Percentiles rank a stretch among this genome's conserved stretches.
Conservation (phyloP, 352 stramenopile species). For the Globisporangium emineosum region DNA sequence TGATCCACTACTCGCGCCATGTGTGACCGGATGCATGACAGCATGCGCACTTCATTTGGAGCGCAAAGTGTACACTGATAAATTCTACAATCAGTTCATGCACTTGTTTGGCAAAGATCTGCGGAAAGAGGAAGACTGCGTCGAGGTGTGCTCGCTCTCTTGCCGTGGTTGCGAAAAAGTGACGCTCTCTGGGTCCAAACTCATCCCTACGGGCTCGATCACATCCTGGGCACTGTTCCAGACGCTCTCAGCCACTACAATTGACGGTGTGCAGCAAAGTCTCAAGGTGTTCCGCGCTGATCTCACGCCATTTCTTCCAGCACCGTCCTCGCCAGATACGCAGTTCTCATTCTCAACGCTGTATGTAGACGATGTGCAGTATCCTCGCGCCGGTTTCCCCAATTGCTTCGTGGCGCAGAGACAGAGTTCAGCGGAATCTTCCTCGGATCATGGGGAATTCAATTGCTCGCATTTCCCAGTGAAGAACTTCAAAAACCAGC, state of each 20-base stretch:
- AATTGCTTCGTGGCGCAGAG: conserved; percentile 32
- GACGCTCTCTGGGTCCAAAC: conserved; percentile 44
- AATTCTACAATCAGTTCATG: conserved; percentile 44
- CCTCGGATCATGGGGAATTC: conserved; percentile 21
- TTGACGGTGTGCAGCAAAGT: conserved; percentile 12
- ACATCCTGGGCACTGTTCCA: conserved; percentile 43
- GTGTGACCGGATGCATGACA: conserved; percentile 56
- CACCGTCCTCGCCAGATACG: conserved; percentile 26
- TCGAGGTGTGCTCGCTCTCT: conserved; percentile 53
- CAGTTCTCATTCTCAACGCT: conserved; percentile 41
- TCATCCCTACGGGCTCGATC: conserved; percentile 25
- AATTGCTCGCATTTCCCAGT: conserved; percentile 34
- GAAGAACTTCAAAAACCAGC: conserved; percentile 7
- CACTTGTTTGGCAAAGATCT: conserved; percentile 75
- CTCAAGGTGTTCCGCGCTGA: conserved; percentile 48
- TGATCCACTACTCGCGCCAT: conserved; percentile 33
- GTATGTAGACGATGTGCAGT: conserved; percentile 41
- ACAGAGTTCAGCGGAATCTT: neutral
- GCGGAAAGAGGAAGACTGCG: conserved; percentile 64
- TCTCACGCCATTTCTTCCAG: conserved; percentile 42
- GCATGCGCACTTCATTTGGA: conserved; percentile 45
- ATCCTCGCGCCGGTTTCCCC: conserved; percentile 56
- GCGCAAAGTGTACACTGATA: conserved; percentile 37
- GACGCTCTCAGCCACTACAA: conserved; percentile 22
- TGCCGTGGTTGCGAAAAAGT: conserved; percentile 67